Base-by-base conservation (phyloP, 306 rosid species). In the Rosa multiflora region DNA sequence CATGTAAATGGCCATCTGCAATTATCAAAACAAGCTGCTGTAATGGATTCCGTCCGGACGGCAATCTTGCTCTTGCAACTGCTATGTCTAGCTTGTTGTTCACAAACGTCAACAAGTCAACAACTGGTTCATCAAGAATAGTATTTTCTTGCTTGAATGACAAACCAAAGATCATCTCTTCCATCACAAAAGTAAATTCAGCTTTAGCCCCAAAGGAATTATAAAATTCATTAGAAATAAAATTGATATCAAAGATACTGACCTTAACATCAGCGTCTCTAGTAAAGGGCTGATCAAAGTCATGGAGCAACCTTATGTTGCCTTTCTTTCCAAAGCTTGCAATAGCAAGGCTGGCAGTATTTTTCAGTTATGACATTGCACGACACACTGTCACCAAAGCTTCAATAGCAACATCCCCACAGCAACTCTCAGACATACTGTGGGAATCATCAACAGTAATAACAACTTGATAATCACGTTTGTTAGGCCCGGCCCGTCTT, bases 71-170 rank as follows among this genome's bases (percentile, higher is more conserved):
- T 82, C 68, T 86, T 44, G 76, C 88, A 70, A 84, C 97, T 5
- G 97, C 95, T 58, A 81, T 35, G 61, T 94, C 97, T 26, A 92
- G 83, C 85, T 86, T 94, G 75, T 85, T 77, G 66, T 88, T 86
- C 58, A 94, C 82, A 82, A 74, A 92, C 85, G 77, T 87, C 86
- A 94, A 83, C 51, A 94, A 86, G 75, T 94, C 99, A 74, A 87
- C 90, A 58, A 89, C 89, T 20, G 99, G 99, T 75, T 94, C 88
- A 83, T 87, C 91, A 6, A 82, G 77, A 58, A 89, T 91, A 39
- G 95, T 89, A 70, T 94, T 94, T 83, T 94, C 95, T 85, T 94
- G 99, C 80, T 87, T 83, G 83, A 94, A 94, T 13, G 99, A 89
- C 76, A 94, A 84, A 82, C 87, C 90, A 39, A 97, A 94, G 76